Evolutionary conservation across 2,329 filamentous ascomycete genomes (phyloP).

Genomic region (Cladosporium sp.): DNA sequence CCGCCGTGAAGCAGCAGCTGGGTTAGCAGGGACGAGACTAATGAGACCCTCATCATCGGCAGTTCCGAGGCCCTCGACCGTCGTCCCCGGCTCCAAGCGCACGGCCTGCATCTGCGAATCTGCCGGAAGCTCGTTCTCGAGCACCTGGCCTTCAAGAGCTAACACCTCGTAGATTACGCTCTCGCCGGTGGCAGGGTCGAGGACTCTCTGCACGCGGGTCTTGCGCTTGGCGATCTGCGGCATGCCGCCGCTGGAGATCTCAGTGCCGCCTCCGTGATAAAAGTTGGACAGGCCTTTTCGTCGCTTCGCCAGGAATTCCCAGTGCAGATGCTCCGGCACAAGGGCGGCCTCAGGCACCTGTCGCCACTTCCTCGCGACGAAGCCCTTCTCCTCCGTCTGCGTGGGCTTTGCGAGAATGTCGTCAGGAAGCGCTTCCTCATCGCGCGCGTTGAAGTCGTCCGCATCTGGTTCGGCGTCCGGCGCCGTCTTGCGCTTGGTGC

Average conservation of each 20-base stretch:
- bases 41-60: constrained; percentile 58
- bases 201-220: constrained; percentile 68
- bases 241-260: constrained; percentile 42
- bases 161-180: constrained; percentile 79
- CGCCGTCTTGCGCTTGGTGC: constrained; percentile 58
- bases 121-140: constrained; percentile 74
- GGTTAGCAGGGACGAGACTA: constrained; percentile 31
- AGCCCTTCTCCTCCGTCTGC: constrained; percentile 33
- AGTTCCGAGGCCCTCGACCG: constrained; percentile 53
- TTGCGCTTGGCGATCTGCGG: constrained; percentile 43
- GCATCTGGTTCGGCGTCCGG: constrained; percentile 50
- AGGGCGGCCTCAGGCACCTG: constrained; percentile 52
- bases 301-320: constrained; percentile 53
- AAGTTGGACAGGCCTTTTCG: constrained; percentile 52
- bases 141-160: constrained; percentile 67
- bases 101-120: constrained; percentile 41
- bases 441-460: constrained; percentile 32
- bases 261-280: constrained; percentile 34
- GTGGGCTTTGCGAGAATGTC: constrained; percentile 34
- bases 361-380: constrained; percentile 45
- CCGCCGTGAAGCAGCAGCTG: constrained; percentile 43
- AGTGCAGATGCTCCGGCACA: constrained; percentile 49
- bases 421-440: constrained; percentile 37
- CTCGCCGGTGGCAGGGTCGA: constrained; percentile 68
- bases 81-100: constrained; percentile 52